Evolutionary conservation across 1,139 yeast species (phyloP), one percentile per base, ranked within the genome.

Genomic region (Yamadazyma jaroonii): DNA sequence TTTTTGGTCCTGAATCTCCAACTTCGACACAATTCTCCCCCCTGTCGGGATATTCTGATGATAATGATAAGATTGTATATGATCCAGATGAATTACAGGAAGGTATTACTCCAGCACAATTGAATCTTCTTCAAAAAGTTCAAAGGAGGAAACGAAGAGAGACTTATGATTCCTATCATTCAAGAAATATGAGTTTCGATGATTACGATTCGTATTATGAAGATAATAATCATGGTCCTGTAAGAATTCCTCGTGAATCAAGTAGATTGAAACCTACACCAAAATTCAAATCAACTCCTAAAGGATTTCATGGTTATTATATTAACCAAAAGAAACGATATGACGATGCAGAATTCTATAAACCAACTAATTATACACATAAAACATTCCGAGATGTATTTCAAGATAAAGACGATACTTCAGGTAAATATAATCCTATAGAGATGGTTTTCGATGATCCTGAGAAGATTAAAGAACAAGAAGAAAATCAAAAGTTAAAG

Each of bases 311-410:
- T 35, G 70, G 66, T 22, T 68, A 65, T 44, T 70, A 70, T 42
- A 61, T 67, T 32, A 56, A 61, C 29, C 74, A 68, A 41, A 61
- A 69, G 47, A 54, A 58, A 34, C 45, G 59, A 13, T 60, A 54
- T 36, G 73, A 69, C 35, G 59, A 54, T 13, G 65, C 74, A 0
- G 53, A 48, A 21, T 47, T 48, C 26, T 53, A 47, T 34, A 67
- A 67, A 43, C 72, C 73, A 3, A 62, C 58, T 32, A 42, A 59
- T 41, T 70, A 68, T 49, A 63, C 73, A 2, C 74, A 68, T 42
- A 64, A 63, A 39, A 69, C 74, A 1, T 66, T 69, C 43, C 47
- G 55, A 25, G 72, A 68, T 6, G 72, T 70, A 6, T 69, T 70
- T 42, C 48, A 52, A 12, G 67, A 69, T 38, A 47, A 52, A 12